Percentiles rank a stretch among this genome's conserved stretches.
phyloP scores from a whole-genome alignment of 441 rosid species.

The Euphorbia schlechtendalii region DNA sequence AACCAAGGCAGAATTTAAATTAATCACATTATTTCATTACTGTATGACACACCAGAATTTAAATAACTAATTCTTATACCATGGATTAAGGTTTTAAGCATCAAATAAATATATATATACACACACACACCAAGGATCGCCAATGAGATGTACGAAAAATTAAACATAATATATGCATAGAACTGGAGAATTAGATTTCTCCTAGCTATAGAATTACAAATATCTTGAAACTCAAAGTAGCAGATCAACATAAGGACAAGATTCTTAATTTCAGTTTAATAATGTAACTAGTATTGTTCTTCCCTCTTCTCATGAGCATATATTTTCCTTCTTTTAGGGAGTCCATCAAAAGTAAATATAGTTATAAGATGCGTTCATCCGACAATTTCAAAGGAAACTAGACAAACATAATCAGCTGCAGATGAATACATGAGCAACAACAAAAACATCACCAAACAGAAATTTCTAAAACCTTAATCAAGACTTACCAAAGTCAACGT shows the following conservation, averaged over 20 bases:
- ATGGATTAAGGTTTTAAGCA: too few relatives aligned
- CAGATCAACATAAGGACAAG: background rate
- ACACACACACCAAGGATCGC: too few relatives aligned
- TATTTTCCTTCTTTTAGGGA: background rate
- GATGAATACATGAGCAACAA: background rate
- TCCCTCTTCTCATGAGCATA: background rate
- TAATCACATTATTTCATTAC: too few relatives aligned
- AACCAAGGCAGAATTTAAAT: too few relatives aligned
- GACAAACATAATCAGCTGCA: background rate
- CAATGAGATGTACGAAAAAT: too few relatives aligned
- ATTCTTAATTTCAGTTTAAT: background rate
- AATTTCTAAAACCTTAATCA: background rate
- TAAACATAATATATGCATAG: too few relatives aligned
- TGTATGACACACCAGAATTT: too few relatives aligned
- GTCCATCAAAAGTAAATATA: background rate
- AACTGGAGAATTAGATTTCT: too few relatives aligned
- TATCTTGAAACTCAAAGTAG: background rate
- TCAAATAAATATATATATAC: too few relatives aligned
- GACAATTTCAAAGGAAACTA: background rate
- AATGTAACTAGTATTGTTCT: background rate
- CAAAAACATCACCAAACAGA: background rate
- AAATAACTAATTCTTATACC: too few relatives aligned
- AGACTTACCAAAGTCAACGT: slow-evolving; percentile 11
- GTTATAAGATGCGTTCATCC: background rate
- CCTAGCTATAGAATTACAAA: background rate